Evolutionary conservation across 306 rosid species (phyloP), one percentile per base, ranked within the genome.

Genomic region (Carpinus viminea): DNA sequence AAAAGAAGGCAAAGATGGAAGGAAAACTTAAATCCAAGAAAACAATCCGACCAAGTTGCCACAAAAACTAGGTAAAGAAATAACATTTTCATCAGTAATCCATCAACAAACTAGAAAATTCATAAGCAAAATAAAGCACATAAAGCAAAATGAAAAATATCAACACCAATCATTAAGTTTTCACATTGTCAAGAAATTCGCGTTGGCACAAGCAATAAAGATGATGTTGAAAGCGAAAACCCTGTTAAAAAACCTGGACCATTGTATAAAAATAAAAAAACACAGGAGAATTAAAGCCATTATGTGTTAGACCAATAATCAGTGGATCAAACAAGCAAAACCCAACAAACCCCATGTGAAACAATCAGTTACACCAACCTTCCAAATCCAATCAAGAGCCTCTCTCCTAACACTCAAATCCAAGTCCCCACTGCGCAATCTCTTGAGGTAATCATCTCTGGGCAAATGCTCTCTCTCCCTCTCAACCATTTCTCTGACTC

Each of bases 311-410:
- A 81, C n/a, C 55, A 38, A 72, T 61, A 72, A 52, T 73, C 71
- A 76, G 74, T 60, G 83, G 76, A 85, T 77, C 64, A 73, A 72
- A 76, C 5, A 50, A 77, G 5, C 46, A 68, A 68, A 71, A 75
- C 53, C 21, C 48, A 75, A 70, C 20, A 82, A 74, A 4, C 56
- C 78, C 80, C 57, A 76, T 62, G 68, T 78, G 45, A 78, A 76
- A 26, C 70, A 76, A 54, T 11, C 50, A 45, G 61, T 10, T 0
- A 76, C 50, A 65, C 85, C 71, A 85, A 93, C 98, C 98, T 91
- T 90, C 79, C 53, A 82, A 89, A 91, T 91, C 97, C 93, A 88
- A 85, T 91, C 96, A 80, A 91, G 53, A 75, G 98, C 93, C 50
- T 89, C 86, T 26, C 47, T 84, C 72, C 98, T 86, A 53, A 84